These are phyloP conservation scores for Aspergillus fijiensis DNA, from an alignment of 2,329 filamentous ascomycete species.

Conservation along the genomic window DNA sequence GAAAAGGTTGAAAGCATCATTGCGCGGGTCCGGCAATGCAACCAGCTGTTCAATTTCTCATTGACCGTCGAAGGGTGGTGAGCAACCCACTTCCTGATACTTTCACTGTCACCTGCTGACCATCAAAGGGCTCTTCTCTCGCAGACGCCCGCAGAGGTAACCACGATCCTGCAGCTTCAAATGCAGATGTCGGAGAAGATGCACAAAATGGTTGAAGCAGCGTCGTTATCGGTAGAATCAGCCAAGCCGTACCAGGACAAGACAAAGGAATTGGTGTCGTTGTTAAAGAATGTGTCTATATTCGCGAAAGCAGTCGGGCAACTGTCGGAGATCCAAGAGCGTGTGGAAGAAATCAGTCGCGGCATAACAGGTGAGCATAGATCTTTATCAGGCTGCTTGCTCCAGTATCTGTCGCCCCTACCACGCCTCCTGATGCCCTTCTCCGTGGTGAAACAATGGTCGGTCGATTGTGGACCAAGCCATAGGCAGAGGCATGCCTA, in stretches of 20 bases:
- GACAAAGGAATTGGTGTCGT: background rate
- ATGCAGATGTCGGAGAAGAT: slow-evolving; percentile 1
- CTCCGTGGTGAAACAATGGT: too few species aligned
- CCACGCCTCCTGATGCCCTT: too few species aligned
- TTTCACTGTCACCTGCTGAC: background rate
- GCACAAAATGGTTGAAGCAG: background rate
- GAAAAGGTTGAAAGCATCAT: background rate
- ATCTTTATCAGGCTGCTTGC: background rate
- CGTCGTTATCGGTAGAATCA: background rate
- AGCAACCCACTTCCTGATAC: background rate
- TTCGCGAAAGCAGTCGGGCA: background rate
- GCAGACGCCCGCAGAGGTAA: background rate
- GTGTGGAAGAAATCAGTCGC: background rate
- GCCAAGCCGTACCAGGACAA: background rate
- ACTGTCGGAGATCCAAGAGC: background rate
- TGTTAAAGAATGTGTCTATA: background rate
- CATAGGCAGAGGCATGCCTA: too few species aligned
- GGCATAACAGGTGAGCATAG: background rate
- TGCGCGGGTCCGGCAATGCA: background rate
- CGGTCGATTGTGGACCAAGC: too few species aligned
- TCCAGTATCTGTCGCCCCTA: too few species aligned
- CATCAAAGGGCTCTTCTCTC: background rate
- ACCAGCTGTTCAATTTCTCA: background rate
- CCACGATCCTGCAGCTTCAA: background rate
- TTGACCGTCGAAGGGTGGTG: background rate